A percentile compares a stretch with the other conserved stretches of the same genome.
phyloP scores from a whole-genome alignment of 257 asterid species.

The Galeopsis tetrahit region DNA sequence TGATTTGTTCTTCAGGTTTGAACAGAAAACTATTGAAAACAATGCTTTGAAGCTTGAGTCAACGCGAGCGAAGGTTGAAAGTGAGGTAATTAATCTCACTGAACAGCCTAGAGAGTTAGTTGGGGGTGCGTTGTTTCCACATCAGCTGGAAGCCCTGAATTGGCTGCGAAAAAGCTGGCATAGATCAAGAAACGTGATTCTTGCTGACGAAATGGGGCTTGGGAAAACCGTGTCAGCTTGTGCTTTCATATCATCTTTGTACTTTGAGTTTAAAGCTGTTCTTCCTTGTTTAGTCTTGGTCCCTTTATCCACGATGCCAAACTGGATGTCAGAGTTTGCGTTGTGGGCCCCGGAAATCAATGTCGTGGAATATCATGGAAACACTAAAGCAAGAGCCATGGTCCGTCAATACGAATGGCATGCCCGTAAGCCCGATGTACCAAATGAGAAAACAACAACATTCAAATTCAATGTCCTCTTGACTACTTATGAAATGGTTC shows the following conservation, averaged over 20 bases:
- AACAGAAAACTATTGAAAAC: slow-evolving; percentile 64
- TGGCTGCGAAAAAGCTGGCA: slow-evolving; percentile 98
- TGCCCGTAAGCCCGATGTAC: slow-evolving; percentile 53
- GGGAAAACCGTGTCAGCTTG: slow-evolving; percentile 96
- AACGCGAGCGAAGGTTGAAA: slow-evolving; percentile 43
- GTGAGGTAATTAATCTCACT: slow-evolving; percentile 67
- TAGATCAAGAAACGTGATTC: slow-evolving; percentile 89
- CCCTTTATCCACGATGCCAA: slow-evolving; percentile 98
- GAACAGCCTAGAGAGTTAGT: slow-evolving; percentile 91
- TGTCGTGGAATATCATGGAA: slow-evolving; percentile 96
- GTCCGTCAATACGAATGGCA: slow-evolving; percentile 98
- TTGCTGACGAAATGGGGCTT: slow-evolving; percentile 99
- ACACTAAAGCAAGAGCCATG: slow-evolving; percentile 72
- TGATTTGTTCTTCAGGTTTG: slow-evolving; percentile 72
- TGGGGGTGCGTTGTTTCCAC: slow-evolving; percentile 92
- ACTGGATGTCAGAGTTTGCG: slow-evolving; percentile 97
- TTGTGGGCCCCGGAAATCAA: slow-evolving; percentile 96
- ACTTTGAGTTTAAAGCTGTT: slow-evolving; percentile 75
- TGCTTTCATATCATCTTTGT: slow-evolving; percentile 87
- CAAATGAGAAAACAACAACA: slow-evolving; percentile 58
- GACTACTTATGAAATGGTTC: slow-evolving; percentile 97
- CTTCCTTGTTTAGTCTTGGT: slow-evolving; percentile 95
- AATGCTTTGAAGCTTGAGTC: slow-evolving; percentile 51
- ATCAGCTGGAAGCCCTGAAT: slow-evolving; percentile 96
- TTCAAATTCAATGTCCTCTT: slow-evolving; percentile 88